Evolutionary conservation across 75 land plant genomes (phyloP).

Genomic region (Larix kaempferi): DNA sequence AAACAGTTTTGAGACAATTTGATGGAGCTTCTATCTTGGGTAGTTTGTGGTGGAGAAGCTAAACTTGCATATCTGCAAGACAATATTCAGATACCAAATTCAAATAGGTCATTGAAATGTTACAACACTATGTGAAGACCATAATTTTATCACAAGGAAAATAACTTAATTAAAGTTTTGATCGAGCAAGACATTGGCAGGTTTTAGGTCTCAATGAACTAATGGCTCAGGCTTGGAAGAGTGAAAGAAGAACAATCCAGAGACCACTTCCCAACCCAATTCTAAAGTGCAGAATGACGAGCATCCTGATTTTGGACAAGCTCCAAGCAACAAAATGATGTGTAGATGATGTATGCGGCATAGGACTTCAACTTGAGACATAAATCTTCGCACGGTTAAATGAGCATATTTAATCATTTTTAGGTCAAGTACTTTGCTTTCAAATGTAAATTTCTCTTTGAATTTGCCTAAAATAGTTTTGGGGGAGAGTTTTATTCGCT

Average conservation of each 20-base stretch:
- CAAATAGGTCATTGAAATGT: too few relatives aligned
- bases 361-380: slow-evolving; percentile 25
- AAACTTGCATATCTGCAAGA: too few relatives aligned
- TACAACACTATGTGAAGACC: too few relatives aligned
- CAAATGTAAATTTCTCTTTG: neutral
- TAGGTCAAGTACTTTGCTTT: neutral
- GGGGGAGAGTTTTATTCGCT: neutral
- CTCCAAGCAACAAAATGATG: slow-evolving; percentile 28
- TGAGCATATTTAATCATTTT: neutral
- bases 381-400: neutral
- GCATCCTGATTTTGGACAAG: slow-evolving; percentile 32
- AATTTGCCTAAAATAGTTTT: neutral
- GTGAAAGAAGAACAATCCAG: slow-evolving; percentile 34
- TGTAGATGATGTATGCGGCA: slow-evolving; percentile 27
- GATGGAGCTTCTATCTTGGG: too few relatives aligned
- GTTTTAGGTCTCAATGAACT: slow-evolving; percentile 36
- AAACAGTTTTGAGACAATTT: too few relatives aligned
- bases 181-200: slow-evolving; percentile 28
- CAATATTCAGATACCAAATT: too few relatives aligned
- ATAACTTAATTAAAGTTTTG: slow-evolving; percentile 1
- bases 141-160: too few relatives aligned
- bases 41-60: too few relatives aligned
- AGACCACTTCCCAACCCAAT: slow-evolving; percentile 29
- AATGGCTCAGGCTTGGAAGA: slow-evolving; percentile 21
- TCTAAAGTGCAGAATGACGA: slow-evolving; percentile 18